phyloP scores from a whole-genome alignment of 768 basidiomycete species.

The Macrocybe gigantea region DNA sequence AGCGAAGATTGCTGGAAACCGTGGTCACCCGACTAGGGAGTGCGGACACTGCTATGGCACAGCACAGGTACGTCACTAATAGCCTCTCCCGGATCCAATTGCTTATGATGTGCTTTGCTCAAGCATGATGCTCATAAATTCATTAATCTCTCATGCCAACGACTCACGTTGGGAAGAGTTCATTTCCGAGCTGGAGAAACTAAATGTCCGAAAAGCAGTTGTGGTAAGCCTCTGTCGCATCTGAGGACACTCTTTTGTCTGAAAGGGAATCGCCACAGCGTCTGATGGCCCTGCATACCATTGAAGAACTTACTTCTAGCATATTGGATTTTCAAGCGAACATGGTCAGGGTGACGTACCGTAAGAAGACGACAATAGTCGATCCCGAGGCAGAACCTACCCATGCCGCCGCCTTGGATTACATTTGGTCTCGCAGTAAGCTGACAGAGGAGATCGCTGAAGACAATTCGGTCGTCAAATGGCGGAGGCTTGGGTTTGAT shows the following conservation, averaged over 20 bases:
- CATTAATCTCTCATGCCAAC: conserved; percentile 72
- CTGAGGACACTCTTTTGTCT: not conserved
- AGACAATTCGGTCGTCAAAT: conserved; percentile 50
- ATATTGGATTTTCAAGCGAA: conserved; percentile 88
- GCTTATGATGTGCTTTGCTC: conserved; percentile 9
- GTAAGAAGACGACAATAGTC: conserved; percentile 75
- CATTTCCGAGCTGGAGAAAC: conserved; percentile 62
- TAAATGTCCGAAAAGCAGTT: conserved; percentile 79
- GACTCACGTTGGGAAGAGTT: conserved; percentile 79
- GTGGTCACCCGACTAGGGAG: conserved; percentile 77
- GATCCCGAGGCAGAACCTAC: conserved; percentile 58
- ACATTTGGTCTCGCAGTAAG: conserved; percentile 64
- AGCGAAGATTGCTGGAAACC: conserved; percentile 65
- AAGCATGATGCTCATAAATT: conserved; percentile 89
- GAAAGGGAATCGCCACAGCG: conserved; percentile 35
- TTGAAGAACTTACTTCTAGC: conserved; percentile 77
- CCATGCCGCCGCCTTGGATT: conserved; percentile 52
- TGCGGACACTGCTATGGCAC: conserved; percentile 79
- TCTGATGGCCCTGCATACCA: conserved; percentile 77
- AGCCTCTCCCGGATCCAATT: not conserved
- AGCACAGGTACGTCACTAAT: conserved; percentile 56
- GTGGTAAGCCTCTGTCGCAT: conserved; percentile 46
- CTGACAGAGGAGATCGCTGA: conserved; percentile 47
- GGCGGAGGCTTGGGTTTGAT: conserved; percentile 75
- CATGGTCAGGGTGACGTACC: conserved; percentile 70